Base-by-base conservation (phyloP, 176 grass and related monocot species). In the sorghum (Sorghum bicolor) region DNA sequence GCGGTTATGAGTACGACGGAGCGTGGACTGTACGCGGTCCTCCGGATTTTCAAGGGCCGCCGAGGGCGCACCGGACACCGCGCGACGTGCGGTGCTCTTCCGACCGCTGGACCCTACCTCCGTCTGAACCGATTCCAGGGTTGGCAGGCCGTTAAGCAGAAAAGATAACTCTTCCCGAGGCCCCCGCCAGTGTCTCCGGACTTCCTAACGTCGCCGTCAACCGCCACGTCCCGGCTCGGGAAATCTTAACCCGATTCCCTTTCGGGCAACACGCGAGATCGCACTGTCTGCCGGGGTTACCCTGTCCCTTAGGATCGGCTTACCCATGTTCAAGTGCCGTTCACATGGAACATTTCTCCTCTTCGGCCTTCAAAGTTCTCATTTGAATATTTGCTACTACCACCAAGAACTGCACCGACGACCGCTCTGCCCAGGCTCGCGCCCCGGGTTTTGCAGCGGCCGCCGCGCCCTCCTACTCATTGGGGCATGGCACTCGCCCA, bases 141-240 rank as follows among this genome's bases (percentile, higher is more conserved):
- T 70, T 70, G 67, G 37, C 22, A 14, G 67, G 37, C 67, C 67
- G 22, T 41, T 41, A 68, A 68, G 85, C 61, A 87, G 67, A 89
- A 92, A 92, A 92, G 80, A 82, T 90, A 92, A 90, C 87, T 92
- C 91, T 93, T 90, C 37, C 37, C 37, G 37, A n/a, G n/a, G n/a
- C n/a, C n/a, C n/a, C n/a, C n/a, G n/a, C n/a, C n/a, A n/a, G n/a
- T n/a, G n/a, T n/a, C n/a, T n/a, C n/a, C n/a, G n/a, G n/a, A n/a
- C n/a, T n/a, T n/a, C n/a, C n/a, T n/a, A n/a, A n/a, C n/a, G 85
- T 3, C 3, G 32, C 32, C 85, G 70, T 91, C 89, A 76, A 60
- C 39, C 60, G 38, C 72, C 82, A 77, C 72, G 36, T 85, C 74
- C 83, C 60, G 83, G 83, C 83, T 85, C 74, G 63, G 74, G 68